Percentiles rank a stretch among this genome's conserved stretches.
Conservation (phyloP, 306 rosid genomes). For the Castanospermum australe region DNA sequence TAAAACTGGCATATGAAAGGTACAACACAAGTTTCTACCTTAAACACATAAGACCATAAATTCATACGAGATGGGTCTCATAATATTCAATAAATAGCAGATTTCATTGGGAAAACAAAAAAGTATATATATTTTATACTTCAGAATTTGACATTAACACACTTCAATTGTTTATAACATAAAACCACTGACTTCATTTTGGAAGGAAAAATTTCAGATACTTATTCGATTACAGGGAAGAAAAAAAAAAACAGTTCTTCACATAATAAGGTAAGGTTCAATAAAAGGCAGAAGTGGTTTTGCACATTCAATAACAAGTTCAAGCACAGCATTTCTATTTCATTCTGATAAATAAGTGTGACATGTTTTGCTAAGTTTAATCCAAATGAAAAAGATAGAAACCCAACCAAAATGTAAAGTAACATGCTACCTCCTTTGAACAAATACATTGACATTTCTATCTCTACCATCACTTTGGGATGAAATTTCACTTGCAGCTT, state of each 20-base stretch:
- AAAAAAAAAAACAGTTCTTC: slow-evolving; percentile 22
- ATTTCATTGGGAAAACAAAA: neutral
- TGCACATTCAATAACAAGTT: too few relatives aligned
- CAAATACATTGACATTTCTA: slow-evolving; percentile 28
- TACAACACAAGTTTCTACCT: slow-evolving; percentile 16
- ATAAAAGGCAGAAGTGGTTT: too few relatives aligned
- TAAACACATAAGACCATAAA: neutral
- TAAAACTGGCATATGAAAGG: slow-evolving; percentile 19
- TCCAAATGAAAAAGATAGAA: slow-evolving; percentile 17
- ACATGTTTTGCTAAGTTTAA: neutral
- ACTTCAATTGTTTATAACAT: neutral
- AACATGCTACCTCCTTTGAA: slow-evolving; percentile 76
- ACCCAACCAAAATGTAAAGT: slow-evolving; percentile 20
- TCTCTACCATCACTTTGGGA: slow-evolving; percentile 25
- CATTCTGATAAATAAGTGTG: slow-evolving; percentile 15
- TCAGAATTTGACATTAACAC: slow-evolving; percentile 17
- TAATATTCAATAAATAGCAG: slow-evolving; percentile 1
- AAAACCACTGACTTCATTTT: slow-evolving; percentile 3
- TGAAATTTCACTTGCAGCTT: slow-evolving; percentile 87
- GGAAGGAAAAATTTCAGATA: neutral
- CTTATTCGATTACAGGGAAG: slow-evolving; percentile 1
- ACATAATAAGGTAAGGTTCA: neutral
- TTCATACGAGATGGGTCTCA: neutral
- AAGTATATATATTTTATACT: neutral
- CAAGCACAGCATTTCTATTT: slow-evolving; percentile 19